phyloP scores from a whole-genome alignment of 495 filamentous ascomycete species.

The Penicillium waksmanii region DNA sequence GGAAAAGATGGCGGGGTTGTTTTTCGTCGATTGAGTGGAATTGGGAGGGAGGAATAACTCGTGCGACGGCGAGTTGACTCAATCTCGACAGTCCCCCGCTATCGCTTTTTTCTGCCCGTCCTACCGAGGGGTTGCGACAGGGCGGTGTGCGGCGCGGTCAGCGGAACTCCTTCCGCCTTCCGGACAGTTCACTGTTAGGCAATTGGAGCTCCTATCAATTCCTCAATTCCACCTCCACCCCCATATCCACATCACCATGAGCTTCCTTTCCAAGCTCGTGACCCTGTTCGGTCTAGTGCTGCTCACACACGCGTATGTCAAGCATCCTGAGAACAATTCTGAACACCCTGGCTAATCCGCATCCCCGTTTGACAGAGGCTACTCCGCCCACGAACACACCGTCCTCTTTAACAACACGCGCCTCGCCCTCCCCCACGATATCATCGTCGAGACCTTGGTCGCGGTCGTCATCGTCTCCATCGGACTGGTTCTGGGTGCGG shows the following conservation, averaged over 20 bases:
- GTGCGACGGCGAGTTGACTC: too few relatives aligned
- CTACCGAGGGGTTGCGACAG: too few relatives aligned
- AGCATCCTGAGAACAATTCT: background rate
- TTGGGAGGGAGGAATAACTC: background rate
- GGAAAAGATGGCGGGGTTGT: too few relatives aligned
- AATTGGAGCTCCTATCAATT: too few relatives aligned
- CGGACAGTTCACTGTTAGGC: too few relatives aligned
- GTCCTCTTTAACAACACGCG: conserved; percentile 63
- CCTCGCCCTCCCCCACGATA: conserved; percentile 69
- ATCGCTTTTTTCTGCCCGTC: too few relatives aligned
- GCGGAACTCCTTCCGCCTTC: too few relatives aligned
- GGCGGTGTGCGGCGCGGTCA: too few relatives aligned
- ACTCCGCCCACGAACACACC: conserved; percentile 85
- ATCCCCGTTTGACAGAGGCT: conserved; percentile 58
- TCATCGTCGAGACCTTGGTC: conserved; percentile 66
- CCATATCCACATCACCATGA: conserved; percentile 47
- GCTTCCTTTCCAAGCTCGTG: conserved; percentile 64
- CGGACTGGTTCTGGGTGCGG: conserved; percentile 71
- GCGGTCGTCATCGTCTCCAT: conserved; percentile 67
- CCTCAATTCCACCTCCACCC: too few relatives aligned
- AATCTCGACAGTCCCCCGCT: too few relatives aligned
- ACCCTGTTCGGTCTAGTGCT: conserved; percentile 68
- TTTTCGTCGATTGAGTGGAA: background rate
- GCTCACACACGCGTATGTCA: conserved; percentile 72
- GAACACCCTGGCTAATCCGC: background rate